Conservation (phyloP, 2,329 filamentous ascomycete species). For the Monilinia aucupariae region DNA sequence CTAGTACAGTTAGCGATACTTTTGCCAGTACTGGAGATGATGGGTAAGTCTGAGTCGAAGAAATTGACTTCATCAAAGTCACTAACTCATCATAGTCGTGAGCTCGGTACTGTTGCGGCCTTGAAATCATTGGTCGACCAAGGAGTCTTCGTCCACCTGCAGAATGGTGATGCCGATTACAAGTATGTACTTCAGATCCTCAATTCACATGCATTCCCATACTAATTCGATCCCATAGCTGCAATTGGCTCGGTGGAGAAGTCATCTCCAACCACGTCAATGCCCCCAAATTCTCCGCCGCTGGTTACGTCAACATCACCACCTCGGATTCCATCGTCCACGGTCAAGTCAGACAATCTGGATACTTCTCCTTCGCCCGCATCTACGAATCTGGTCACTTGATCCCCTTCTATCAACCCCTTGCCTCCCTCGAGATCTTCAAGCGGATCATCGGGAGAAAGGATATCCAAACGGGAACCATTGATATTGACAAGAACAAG, state of each 20-base stretch:
- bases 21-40: slow-evolving; percentile 48
- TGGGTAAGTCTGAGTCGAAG: slow-evolving; percentile 7
- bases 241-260: slow-evolving; percentile 67
- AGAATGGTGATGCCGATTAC: slow-evolving; percentile 48
- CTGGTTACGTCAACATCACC: slow-evolving; percentile 66
- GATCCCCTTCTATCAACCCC: slow-evolving; percentile 48
- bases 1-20: slow-evolving; percentile 40
- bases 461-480: slow-evolving; percentile 49
- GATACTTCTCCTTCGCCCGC: slow-evolving; percentile 61
- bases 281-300: slow-evolving; percentile 45
- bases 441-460: slow-evolving; percentile 43
- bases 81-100: slow-evolving; percentile 33
- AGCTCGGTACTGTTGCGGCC: slow-evolving; percentile 42
- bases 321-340: slow-evolving; percentile 60
- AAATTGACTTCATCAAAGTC: not conserved
- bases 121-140: slow-evolving; percentile 56
- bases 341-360: slow-evolving; percentile 68
- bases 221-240: slow-evolving; percentile 52
- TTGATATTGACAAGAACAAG: slow-evolving; percentile 37
- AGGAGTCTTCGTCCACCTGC: slow-evolving; percentile 63
- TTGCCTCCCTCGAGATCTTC: slow-evolving; percentile 48
- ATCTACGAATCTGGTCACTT: slow-evolving; percentile 61
- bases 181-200: slow-evolving; percentile 41
- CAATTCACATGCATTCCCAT: slow-evolving; percentile 40
- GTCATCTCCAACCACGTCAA: slow-evolving; percentile 56